These are phyloP conservation scores for Spergularia bocconei DNA, from an alignment of 148 eudicot genomes.

Conservation along the genomic window DNA sequence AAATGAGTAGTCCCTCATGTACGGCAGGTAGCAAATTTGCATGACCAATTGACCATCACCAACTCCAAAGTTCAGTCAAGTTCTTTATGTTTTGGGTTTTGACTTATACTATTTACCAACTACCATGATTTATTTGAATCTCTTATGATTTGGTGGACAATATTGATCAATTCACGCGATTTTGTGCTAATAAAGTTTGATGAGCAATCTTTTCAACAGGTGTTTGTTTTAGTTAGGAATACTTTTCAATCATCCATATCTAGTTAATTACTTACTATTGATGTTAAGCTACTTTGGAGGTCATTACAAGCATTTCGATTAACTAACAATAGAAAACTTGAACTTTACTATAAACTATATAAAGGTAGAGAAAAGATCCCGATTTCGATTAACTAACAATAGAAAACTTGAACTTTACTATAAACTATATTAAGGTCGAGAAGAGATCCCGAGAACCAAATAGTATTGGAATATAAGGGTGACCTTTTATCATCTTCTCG, in stretches of 20 bases:
- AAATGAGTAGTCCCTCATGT: conserved; percentile 11
- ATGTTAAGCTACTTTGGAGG: background rate
- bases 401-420: too few relatives aligned
- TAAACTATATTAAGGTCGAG: too few relatives aligned
- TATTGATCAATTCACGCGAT: background rate
- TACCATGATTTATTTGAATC: background rate
- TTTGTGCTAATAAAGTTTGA: background rate
- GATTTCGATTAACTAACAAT: too few relatives aligned
- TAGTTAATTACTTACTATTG: background rate
- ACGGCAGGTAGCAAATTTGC: background rate
- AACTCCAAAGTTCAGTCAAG: conserved; percentile 7
- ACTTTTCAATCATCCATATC: conserved; percentile 12
- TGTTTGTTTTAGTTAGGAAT: conserved; percentile 12
- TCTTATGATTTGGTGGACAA: conserved; percentile 10
- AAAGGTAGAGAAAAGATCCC: too few relatives aligned
- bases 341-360: too few relatives aligned
- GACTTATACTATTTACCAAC: background rate
- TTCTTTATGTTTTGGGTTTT: background rate
- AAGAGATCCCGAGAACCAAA: too few relatives aligned
- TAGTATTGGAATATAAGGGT: too few relatives aligned
- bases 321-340: too few relatives aligned
- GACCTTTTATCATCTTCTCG: background rate
- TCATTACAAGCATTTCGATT: too few relatives aligned
- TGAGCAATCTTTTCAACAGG: conserved; percentile 6
- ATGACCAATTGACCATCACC: background rate